Conservation (phyloP, 1,284 basidiomycete species). For the Marasmius fiardii region DNA sequence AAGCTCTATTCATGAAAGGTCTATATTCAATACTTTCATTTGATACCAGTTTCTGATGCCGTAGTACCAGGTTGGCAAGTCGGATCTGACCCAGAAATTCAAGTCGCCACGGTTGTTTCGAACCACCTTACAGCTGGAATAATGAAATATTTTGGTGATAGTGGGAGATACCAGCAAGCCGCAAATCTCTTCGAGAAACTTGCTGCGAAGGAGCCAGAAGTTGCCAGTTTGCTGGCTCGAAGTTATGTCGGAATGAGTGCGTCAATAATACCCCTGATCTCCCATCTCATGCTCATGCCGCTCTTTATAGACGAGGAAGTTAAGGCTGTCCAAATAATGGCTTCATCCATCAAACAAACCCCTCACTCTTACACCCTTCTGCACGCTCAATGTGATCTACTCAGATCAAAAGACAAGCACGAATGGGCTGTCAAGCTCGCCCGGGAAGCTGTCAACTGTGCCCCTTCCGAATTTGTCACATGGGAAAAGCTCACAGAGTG, state of each 20-base stretch:
- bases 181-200: constrained; percentile 96
- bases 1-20: constrained; percentile 91
- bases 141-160: constrained; percentile 96
- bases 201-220: constrained; percentile 82
- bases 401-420: constrained; percentile 78
- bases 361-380: constrained; percentile 93
- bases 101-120: constrained; percentile 96
- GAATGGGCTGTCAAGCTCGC: constrained; percentile 95
- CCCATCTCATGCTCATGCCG: neutral
- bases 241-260: constrained; percentile 97
- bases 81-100: constrained; percentile 97
- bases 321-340: constrained; percentile 95
- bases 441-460: constrained; percentile 94
- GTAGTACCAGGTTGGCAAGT: constrained; percentile 85
- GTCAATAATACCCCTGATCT: constrained; percentile 27
- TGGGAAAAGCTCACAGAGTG: constrained; percentile 98
- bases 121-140: constrained; percentile 95
- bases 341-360: constrained; percentile 77
- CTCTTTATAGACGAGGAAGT: constrained; percentile 85
- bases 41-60: neutral
- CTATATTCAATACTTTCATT: neutral
- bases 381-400: constrained; percentile 93
- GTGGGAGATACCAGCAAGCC: constrained; percentile 83
- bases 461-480: constrained; percentile 96
- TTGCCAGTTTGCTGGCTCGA: constrained; percentile 83